A percentile compares a stretch with the other conserved stretches of the same genome.
These are phyloP conservation scores for Parmelia sp. DNA, from an alignment of 495 filamentous ascomycete genomes.

Conservation along the genomic window DNA sequence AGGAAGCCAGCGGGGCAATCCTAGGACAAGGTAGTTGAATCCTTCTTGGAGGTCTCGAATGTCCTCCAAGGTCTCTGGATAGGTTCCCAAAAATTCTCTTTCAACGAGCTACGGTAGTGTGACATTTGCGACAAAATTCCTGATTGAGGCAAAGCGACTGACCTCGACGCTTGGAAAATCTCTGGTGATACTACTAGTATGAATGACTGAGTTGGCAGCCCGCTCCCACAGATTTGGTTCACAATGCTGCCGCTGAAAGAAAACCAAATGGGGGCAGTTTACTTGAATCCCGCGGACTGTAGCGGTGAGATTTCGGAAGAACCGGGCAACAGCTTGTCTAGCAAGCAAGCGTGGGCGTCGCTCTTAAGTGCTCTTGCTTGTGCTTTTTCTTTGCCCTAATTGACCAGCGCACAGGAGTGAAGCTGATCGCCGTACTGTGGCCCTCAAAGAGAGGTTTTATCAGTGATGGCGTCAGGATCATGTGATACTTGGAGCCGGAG, in stretches of 20 bases:
- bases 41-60: constrained; percentile 51
- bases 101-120: constrained; percentile 50
- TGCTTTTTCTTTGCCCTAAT: constrained; percentile 42
- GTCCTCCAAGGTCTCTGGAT: constrained; percentile 47
- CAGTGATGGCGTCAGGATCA: constrained; percentile 47
- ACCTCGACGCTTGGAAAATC: constrained; percentile 38
- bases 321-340: neutral
- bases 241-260: constrained; percentile 52
- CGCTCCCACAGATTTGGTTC: constrained; percentile 60
- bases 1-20: constrained; percentile 48
- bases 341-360: neutral
- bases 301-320: constrained; percentile 35
- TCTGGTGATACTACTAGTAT: constrained; percentile 20
- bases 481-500: constrained; percentile 43
- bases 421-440: neutral
- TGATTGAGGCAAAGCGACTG: constrained; percentile 47
- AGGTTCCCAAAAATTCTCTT: constrained; percentile 47
- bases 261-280: constrained; percentile 47
- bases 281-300: constrained; percentile 37
- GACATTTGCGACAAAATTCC: constrained; percentile 48
- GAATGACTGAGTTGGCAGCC: constrained; percentile 31
- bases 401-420: constrained; percentile 32
- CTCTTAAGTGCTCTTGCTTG: constrained; percentile 10
- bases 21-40: constrained; percentile 45
- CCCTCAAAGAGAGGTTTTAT: constrained; percentile 36